These are phyloP conservation scores for Albatrellus ellisii DNA, from an alignment of 768 basidiomycete genomes.

Conservation along the genomic window DNA sequence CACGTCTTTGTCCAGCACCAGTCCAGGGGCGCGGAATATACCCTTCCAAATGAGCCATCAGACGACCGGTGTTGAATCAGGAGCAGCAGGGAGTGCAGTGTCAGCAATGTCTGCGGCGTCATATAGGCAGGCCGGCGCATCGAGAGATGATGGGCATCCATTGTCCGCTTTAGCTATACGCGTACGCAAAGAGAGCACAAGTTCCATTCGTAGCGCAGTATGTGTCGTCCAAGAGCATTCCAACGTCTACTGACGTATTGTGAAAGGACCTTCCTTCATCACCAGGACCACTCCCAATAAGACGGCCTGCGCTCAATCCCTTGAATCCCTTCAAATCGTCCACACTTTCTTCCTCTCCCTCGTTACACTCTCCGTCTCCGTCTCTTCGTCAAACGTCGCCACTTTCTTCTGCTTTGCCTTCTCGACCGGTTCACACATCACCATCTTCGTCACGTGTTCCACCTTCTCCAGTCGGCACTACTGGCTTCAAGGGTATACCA, in stretches of 20 bases:
- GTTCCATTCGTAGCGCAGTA: slow-evolving; percentile 22
- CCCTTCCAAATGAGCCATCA: slow-evolving; percentile 24
- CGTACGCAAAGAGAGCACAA: slow-evolving; percentile 37
- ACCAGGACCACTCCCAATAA: slow-evolving; percentile 23
- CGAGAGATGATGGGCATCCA: slow-evolving; percentile 22
- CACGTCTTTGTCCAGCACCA: slow-evolving; percentile 22
- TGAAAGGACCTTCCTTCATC: slow-evolving; percentile 24
- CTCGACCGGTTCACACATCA: slow-evolving; percentile 20
- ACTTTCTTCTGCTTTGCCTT: slow-evolving; percentile 22
- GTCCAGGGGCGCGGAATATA: slow-evolving; percentile 23
- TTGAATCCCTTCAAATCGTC: slow-evolving; percentile 38
- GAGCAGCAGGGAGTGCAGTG: slow-evolving; percentile 17
- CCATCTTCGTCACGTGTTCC: slow-evolving; percentile 30
- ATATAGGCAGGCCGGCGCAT: slow-evolving; percentile 23
- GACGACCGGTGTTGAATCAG: too few relatives aligned
- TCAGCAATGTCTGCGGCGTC: slow-evolving; percentile 30
- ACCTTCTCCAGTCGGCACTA: slow-evolving; percentile 25
- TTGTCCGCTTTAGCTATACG: slow-evolving; percentile 26
- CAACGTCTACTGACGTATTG: slow-evolving; percentile 1
- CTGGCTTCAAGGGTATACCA: too few relatives aligned
- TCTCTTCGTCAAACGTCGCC: slow-evolving; percentile 35
- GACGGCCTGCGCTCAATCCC: slow-evolving; percentile 26
- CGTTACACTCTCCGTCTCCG: slow-evolving; percentile 34
- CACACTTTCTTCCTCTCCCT: slow-evolving; percentile 33
- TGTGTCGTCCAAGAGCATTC: too few relatives aligned